These are phyloP conservation scores for Silene latifolia DNA, from an alignment of 148 eudicot species.

Conservation along the genomic window DNA sequence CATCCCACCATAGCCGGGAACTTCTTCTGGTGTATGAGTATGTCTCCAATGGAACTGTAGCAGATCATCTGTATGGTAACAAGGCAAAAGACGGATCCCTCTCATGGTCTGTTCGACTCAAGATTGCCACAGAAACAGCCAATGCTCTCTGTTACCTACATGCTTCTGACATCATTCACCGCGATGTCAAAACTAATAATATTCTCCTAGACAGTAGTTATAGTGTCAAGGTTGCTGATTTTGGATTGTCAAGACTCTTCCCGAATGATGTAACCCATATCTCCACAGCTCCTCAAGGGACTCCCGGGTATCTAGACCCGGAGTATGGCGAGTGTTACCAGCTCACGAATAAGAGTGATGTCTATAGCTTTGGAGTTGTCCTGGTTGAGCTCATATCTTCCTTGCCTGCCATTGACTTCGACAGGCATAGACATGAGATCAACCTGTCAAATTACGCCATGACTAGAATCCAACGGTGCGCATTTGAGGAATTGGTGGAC, in stretches of 20 bases:
- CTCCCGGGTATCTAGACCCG: constrained; percentile 79
- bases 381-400: constrained; percentile 70
- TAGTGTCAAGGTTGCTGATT: constrained; percentile 67
- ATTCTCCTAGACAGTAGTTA: constrained; percentile 55
- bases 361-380: constrained; percentile 79
- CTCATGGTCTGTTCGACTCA: constrained; percentile 56
- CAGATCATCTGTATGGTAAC: constrained; percentile 65
- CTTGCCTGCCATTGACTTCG: constrained; percentile 59
- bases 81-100: constrained; percentile 31
- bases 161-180: constrained; percentile 62
- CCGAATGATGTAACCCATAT: constrained; percentile 53
- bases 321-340: constrained; percentile 70
- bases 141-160: constrained; percentile 61
- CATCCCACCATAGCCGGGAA: constrained; percentile 50
- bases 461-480: constrained; percentile 51
- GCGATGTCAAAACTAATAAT: constrained; percentile 68
- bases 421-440: constrained; percentile 50
- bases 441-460: constrained; percentile 61
- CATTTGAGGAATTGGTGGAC: constrained; percentile 52
- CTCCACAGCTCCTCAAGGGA: constrained; percentile 80
- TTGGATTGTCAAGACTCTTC: constrained; percentile 62
- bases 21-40: constrained; percentile 73
- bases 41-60: constrained; percentile 65
- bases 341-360: constrained; percentile 71
- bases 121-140: constrained; percentile 63